phyloP scores from a whole-genome alignment of 805 yeast species.

The Yarrowia sp. region DNA sequence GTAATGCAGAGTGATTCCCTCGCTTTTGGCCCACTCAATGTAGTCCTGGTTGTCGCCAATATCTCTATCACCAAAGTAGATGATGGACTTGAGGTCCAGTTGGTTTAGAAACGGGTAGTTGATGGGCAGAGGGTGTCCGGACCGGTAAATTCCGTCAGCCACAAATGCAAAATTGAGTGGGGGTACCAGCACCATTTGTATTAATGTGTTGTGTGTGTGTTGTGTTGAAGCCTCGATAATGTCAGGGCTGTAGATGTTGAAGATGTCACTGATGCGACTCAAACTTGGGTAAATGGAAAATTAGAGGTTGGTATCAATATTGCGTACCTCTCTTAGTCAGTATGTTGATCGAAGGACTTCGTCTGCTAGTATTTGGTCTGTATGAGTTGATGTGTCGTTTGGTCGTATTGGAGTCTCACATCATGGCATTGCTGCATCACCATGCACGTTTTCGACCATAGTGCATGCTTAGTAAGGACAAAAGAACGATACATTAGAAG shows the following conservation, averaged over 20 bases:
- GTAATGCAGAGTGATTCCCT: constrained; percentile 54
- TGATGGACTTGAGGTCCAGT: constrained; percentile 69
- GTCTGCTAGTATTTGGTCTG: not conserved
- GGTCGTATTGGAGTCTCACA: not conserved
- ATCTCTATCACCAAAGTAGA: constrained; percentile 52
- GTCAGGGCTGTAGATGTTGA: not conserved
- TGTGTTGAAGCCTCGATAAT: not conserved
- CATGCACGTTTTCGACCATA: constrained; percentile 2
- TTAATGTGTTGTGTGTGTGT: not conserved
- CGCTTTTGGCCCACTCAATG: constrained; percentile 58
- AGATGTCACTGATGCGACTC: not conserved
- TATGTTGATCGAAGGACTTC: not conserved
- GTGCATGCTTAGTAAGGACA: not conserved
- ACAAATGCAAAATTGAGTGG: constrained; percentile 89
- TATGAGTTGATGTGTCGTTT: not conserved
- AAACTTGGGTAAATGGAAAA: not conserved
- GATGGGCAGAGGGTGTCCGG: constrained; percentile 89
- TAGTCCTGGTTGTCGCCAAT: constrained; percentile 59
- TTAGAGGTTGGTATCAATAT: not conserved
- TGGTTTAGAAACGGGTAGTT: constrained; percentile 76
- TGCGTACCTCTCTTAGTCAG: not conserved
- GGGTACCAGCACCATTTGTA: constrained; percentile 52
- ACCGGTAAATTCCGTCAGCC: constrained; percentile 79
- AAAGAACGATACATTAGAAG: too few relatives aligned
- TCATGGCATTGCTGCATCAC: not conserved